These are phyloP conservation scores for Pythium angustatum DNA, from an alignment of 352 stramenopile genomes.

Conservation along the genomic window DNA sequence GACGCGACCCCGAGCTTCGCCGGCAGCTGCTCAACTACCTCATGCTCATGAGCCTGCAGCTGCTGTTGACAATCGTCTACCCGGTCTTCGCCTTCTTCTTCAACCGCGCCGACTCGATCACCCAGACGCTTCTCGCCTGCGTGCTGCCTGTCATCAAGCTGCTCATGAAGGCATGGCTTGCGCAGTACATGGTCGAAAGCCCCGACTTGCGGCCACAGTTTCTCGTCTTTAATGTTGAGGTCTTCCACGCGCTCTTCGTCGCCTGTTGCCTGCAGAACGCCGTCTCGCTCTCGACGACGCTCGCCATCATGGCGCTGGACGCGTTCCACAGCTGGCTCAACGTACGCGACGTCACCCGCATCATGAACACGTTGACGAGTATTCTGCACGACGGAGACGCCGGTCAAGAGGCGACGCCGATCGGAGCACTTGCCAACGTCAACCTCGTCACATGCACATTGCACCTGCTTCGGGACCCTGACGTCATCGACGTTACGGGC, in stretches of 20 bases:
- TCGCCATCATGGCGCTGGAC: neutral
- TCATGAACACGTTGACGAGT: neutral
- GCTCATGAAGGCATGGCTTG: constrained; percentile 35
- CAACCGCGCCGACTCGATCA: constrained; percentile 19
- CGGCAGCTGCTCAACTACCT: too few relatives aligned
- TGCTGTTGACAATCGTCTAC: too few relatives aligned
- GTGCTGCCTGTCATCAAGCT: constrained; percentile 45
- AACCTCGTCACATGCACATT: too few relatives aligned
- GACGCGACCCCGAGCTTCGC: too few relatives aligned
- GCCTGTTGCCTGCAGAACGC: constrained; percentile 29
- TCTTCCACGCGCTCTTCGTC: constrained; percentile 51
- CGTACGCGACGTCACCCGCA: constrained; percentile 7
- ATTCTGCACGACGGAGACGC: too few relatives aligned
- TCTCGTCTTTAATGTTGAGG: constrained; percentile 48
- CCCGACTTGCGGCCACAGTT: constrained; percentile 38
- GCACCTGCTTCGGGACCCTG: too few relatives aligned
- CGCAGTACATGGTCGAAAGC: constrained; percentile 4
- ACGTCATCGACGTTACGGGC: too few relatives aligned
- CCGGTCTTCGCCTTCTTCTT: constrained; percentile 31
- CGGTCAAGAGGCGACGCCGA: too few relatives aligned
- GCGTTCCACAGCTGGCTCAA: neutral
- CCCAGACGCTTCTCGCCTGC: constrained; percentile 24
- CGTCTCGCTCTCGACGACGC: neutral
- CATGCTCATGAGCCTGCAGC: too few relatives aligned
- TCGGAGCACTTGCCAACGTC: too few relatives aligned